These are phyloP conservation scores for Blyttiomyces sp. DNA, from an alignment of 371 early-diverging fungal species.

Conservation along the genomic window DNA sequence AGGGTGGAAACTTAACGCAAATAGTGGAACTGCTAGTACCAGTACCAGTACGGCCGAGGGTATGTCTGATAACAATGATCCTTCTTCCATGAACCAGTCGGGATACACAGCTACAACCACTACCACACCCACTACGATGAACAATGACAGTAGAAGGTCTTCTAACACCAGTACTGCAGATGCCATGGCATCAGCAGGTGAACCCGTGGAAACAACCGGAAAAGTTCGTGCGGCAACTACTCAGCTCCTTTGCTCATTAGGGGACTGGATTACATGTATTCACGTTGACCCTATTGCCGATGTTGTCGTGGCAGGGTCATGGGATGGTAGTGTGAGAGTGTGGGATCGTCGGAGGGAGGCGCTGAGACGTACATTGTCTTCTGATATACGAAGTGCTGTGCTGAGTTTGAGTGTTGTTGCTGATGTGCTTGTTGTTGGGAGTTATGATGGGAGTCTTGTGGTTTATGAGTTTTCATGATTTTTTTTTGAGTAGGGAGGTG, in stretches of 20 bases:
- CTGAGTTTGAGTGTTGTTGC: conserved; percentile 11
- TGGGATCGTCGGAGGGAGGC: conserved; percentile 17
- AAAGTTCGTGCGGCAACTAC: neutral
- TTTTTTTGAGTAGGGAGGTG: too few relatives aligned
- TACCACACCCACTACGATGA: neutral
- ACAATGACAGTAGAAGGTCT: too few relatives aligned
- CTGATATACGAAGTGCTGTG: conserved; percentile 12
- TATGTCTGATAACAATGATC: too few relatives aligned
- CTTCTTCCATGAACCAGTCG: too few relatives aligned
- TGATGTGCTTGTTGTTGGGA: conserved; percentile 6
- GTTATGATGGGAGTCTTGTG: conserved; percentile 19
- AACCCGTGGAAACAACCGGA: neutral
- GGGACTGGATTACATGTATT: conserved; percentile 21
- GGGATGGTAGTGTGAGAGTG: conserved; percentile 21
- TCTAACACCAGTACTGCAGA: too few relatives aligned
- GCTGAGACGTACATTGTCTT: conserved; percentile 6
- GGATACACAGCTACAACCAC: neutral
- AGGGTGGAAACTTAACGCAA: conserved; percentile 9
- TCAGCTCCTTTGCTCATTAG: conserved; percentile 7
- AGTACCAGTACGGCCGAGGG: too few relatives aligned
- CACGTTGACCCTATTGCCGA: conserved; percentile 7
- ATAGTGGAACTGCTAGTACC: too few relatives aligned
- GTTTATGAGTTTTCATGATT: conserved; percentile 20
- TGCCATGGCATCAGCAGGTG: too few relatives aligned
- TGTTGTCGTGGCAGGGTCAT: conserved; percentile 17